Conservation (phyloP, 1,139 yeast genomes). For the Candida labiduridarum region DNA sequence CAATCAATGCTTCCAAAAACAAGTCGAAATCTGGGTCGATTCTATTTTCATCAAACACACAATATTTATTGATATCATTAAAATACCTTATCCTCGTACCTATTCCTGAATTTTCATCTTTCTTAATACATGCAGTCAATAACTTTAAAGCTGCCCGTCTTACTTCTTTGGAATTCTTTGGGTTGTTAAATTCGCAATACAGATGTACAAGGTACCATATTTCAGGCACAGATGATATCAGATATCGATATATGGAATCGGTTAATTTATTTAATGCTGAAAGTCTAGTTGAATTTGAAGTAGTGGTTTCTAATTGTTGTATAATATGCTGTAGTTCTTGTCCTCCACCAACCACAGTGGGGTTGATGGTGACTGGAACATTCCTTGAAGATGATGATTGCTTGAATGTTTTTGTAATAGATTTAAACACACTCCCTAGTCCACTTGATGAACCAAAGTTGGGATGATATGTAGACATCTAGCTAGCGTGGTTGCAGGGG, state of each 20-base stretch:
- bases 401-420: slow-evolving; percentile 56
- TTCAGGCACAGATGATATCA: slow-evolving; percentile 66
- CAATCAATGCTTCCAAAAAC: slow-evolving; percentile 53
- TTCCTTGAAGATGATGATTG: slow-evolving; percentile 26
- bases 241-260: slow-evolving; percentile 51
- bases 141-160: slow-evolving; percentile 59
- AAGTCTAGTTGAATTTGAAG: slow-evolving; percentile 37
- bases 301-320: slow-evolving; percentile 39
- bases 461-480: slow-evolving; percentile 42
- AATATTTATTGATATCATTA: slow-evolving; percentile 55
- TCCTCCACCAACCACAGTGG: slow-evolving; percentile 67
- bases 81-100: slow-evolving; percentile 59
- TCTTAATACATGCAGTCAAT: slow-evolving; percentile 56
- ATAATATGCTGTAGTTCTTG: slow-evolving; percentile 51
- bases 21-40: slow-evolving; percentile 57
- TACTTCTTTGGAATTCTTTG: slow-evolving; percentile 26
- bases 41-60: slow-evolving; percentile 24
- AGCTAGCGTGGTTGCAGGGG: not conserved
- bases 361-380: slow-evolving; percentile 51
- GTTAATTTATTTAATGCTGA: slow-evolving; percentile 56
- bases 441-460: slow-evolving; percentile 26
- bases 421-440: slow-evolving; percentile 53
- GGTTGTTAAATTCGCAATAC: slow-evolving; percentile 46
- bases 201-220: slow-evolving; percentile 74
- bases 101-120: slow-evolving; percentile 47